These are phyloP conservation scores for Geotrichum klebahnii DNA, from an alignment of 1,139 yeast species.

Conservation along the genomic window DNA sequence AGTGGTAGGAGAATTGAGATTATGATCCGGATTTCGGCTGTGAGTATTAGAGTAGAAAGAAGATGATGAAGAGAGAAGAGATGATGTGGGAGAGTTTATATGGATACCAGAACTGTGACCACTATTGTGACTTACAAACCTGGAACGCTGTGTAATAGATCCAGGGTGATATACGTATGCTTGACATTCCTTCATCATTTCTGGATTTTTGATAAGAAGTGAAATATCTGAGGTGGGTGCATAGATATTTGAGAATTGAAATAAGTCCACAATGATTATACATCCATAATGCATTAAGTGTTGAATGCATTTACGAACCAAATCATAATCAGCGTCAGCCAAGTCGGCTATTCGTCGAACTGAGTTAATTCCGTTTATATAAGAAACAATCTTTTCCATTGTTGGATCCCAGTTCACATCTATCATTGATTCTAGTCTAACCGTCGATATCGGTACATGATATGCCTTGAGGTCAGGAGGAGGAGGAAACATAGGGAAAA, in stretches of 20 bases:
- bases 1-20: constrained; percentile 42
- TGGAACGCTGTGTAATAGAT: constrained; percentile 3
- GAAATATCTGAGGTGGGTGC: constrained; percentile 82
- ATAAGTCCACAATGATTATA: constrained; percentile 74
- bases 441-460: constrained; percentile 88
- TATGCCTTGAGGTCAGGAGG: constrained; percentile 67
- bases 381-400: constrained; percentile 80
- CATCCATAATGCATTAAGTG: constrained; percentile 89
- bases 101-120: constrained; percentile 5
- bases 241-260: constrained; percentile 83
- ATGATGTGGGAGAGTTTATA: constrained; percentile 24
- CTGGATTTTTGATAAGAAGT: constrained; percentile 57
- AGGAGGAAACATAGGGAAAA: constrained; percentile 81
- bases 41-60: constrained; percentile 15
- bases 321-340: constrained; percentile 73
- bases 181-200: constrained; percentile 81
- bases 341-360: constrained; percentile 69
- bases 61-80: constrained; percentile 25
- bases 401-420: constrained; percentile 98
- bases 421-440: constrained; percentile 61
- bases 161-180: constrained; percentile 52
- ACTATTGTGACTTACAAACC: constrained; percentile 2
- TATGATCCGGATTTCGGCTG: constrained; percentile 10
- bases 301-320: constrained; percentile 83
- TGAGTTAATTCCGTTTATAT: constrained; percentile 82